Evolutionary conservation across 1,284 basidiomycete genomes (phyloP).

Genomic region (Mycocalia duriaeana): DNA sequence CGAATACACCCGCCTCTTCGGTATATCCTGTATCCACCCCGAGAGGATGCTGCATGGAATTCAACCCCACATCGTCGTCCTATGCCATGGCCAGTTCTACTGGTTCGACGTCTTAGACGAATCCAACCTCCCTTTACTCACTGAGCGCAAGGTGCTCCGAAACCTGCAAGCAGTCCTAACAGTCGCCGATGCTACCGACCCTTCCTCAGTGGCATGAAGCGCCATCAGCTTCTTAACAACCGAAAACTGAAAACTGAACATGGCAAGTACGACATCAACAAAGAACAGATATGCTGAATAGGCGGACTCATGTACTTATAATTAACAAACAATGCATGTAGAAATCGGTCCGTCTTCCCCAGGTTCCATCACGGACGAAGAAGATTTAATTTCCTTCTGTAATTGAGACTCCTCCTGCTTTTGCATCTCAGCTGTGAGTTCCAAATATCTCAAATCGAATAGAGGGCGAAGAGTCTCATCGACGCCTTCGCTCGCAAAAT

Average conservation of each 20-base stretch:
- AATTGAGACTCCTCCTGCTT: too few species aligned
- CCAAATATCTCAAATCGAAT: too few species aligned
- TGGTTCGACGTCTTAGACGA: constrained; percentile 94
- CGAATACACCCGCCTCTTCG: constrained; percentile 91
- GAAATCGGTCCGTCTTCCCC: too few species aligned
- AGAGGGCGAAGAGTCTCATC: too few species aligned
- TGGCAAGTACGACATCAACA: too few species aligned
- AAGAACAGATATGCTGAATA: too few species aligned
- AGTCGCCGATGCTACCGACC: constrained; percentile 86
- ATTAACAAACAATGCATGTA: too few species aligned
- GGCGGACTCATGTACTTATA: too few species aligned
- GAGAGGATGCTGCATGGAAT: constrained; percentile 88
- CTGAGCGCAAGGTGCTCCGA: constrained; percentile 83
- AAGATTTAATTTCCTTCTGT: too few species aligned
- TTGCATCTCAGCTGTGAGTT: too few species aligned
- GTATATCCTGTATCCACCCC: constrained; percentile 90
- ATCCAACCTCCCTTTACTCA: constrained; percentile 79
- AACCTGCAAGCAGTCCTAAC: constrained; percentile 87
- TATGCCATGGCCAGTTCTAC: constrained; percentile 92
- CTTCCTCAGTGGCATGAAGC: constrained; percentile 69
- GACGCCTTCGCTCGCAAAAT: too few species aligned
- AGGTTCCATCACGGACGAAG: too few species aligned
- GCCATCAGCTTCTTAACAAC: constrained; percentile 86
- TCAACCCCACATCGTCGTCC: constrained; percentile 82
- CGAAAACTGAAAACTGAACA: constrained; percentile 91